These are phyloP conservation scores for Westerdykella aurantiaca DNA, from an alignment of 2,329 filamentous ascomycete genomes.

Conservation along the genomic window DNA sequence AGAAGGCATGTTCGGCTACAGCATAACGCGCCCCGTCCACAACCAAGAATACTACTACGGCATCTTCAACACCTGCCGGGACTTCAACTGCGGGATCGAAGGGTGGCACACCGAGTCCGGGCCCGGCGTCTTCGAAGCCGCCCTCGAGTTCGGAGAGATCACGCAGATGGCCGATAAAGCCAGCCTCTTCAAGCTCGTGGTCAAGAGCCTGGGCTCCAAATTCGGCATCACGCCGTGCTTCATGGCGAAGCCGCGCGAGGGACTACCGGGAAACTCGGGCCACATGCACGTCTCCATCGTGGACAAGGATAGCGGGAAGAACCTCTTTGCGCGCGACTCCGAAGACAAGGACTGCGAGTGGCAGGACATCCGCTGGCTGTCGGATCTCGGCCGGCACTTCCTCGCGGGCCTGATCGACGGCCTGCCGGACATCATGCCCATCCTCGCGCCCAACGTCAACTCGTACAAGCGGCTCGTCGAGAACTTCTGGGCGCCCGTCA, in stretches of 20 bases:
- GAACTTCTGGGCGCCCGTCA: slow-evolving; percentile 98
- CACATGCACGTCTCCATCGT: slow-evolving; percentile 93
- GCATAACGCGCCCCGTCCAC: slow-evolving; percentile 75
- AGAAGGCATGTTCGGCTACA: slow-evolving; percentile 95
- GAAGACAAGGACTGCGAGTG: slow-evolving; percentile 60
- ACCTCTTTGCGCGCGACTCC: slow-evolving; percentile 70
- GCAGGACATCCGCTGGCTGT: slow-evolving; percentile 65
- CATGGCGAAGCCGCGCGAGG: slow-evolving; percentile 94
- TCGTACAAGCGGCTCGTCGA: slow-evolving; percentile 97
- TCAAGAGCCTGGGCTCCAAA: slow-evolving; percentile 80
- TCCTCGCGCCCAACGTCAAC: slow-evolving; percentile 91
- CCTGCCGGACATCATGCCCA: slow-evolving; percentile 89
- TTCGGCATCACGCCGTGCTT: slow-evolving; percentile 94
- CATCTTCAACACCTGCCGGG: slow-evolving; percentile 71
- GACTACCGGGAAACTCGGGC: slow-evolving; percentile 87
- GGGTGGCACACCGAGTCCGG: slow-evolving; percentile 96
- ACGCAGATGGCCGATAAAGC: slow-evolving; percentile 87
- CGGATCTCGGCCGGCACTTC: slow-evolving; percentile 86
- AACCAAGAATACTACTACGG: slow-evolving; percentile 92
- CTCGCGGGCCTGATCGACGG: slow-evolving; percentile 84
- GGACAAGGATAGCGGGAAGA: slow-evolving; percentile 65
- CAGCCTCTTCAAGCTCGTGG: slow-evolving; percentile 87
- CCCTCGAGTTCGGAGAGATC: slow-evolving; percentile 84
- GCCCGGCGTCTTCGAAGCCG: slow-evolving; percentile 89
- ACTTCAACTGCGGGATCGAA: slow-evolving; percentile 77